Base-by-base conservation (phyloP, 2,329 filamentous ascomycete species). In the Myriosclerotinia curreyana region DNA sequence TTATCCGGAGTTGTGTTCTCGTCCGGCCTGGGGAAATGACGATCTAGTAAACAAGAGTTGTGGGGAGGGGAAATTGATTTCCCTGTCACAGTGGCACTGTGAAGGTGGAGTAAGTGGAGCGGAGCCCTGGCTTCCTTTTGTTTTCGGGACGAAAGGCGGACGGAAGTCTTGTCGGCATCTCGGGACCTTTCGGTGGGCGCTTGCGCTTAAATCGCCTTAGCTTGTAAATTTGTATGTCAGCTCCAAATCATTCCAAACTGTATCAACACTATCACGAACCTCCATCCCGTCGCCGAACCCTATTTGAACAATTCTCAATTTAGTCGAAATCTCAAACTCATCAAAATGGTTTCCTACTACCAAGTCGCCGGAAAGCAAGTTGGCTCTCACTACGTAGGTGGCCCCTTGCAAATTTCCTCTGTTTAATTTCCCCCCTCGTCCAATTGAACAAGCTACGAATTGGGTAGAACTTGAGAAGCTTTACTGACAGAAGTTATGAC, bases 361-460 rank as follows among this genome's bases (percentile, higher is more conserved):
- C 70, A 67, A 31, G 72, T 75, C 58, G 69, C 70, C 60, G 74
- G 74, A 67, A 70, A 70, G 67, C 71, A 75, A 68, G 66, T 75
- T 69, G 73, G 72, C 69, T 74, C 74, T 54, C 74, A 75, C 68
- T 69, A 67, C 49, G 73, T 75, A 71, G 25, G 72, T 72, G 44
- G n/a, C 46, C 51, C 49, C 17, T 22, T 20, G 40, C n/a, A 36
- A 46, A 15, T 50, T 36, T 28, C 52, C 52, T 34, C 22, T 60
- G 38, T 44, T 50, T 58, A 68, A 52, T 62, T 65, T 65, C 68
- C 65, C 44, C 28, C 51, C n/a, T 56, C 36, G 17, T n/a, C 54
- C 64, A 65, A 69, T 68, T 68, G 60, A 59, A 48, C 46, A 25
- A 38, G 17, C 15, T 8, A 22, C 38, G 38, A 12, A 64, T 25